Percentiles rank a stretch among this genome's conserved stretches.
These are phyloP conservation scores for Xylaria sp. DNA, from an alignment of 495 filamentous ascomycete genomes.

Conservation along the genomic window DNA sequence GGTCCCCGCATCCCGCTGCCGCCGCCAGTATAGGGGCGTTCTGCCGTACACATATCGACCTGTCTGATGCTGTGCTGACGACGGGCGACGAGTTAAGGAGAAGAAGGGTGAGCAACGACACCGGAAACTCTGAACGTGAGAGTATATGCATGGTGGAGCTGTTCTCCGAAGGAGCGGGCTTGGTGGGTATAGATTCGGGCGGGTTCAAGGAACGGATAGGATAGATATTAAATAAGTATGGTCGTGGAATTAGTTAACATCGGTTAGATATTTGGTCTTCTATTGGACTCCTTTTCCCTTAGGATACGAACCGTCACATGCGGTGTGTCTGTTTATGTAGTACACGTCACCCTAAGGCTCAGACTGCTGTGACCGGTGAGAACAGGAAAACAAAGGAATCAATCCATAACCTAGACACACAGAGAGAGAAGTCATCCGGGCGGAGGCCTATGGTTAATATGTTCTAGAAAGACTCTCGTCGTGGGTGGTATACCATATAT, in stretches of 20 bases:
- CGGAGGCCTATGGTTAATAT: constrained; percentile 1
- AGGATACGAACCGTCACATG: constrained; percentile 8
- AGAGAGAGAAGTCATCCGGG: not conserved
- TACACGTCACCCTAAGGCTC: constrained; percentile 10
- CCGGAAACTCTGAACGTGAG: constrained; percentile 5
- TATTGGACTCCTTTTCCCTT: not conserved
- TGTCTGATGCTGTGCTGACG: constrained; percentile 27
- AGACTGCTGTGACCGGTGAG: constrained; percentile 1
- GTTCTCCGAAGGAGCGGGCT: not conserved
- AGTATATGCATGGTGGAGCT: constrained; percentile 2
- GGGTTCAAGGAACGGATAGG: not conserved
- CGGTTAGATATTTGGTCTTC: not conserved
- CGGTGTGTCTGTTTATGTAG: not conserved
- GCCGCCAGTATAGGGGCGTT: constrained; percentile 41
- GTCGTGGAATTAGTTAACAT: not conserved
- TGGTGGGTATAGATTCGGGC: not conserved
- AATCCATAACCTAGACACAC: not conserved
- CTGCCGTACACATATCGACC: constrained; percentile 43
- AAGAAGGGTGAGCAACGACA: constrained; percentile 31
- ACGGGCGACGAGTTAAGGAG: constrained; percentile 22
- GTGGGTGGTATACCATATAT: not conserved
- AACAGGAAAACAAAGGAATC: constrained; percentile 5
- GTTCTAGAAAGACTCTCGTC: not conserved
- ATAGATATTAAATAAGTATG: not conserved
- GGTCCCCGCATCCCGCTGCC: constrained; percentile 47